Percentiles rank a stretch among this genome's conserved stretches.
These are phyloP conservation scores for Xylaria sp. DNA, from an alignment of 495 filamentous ascomycete species.

Conservation along the genomic window DNA sequence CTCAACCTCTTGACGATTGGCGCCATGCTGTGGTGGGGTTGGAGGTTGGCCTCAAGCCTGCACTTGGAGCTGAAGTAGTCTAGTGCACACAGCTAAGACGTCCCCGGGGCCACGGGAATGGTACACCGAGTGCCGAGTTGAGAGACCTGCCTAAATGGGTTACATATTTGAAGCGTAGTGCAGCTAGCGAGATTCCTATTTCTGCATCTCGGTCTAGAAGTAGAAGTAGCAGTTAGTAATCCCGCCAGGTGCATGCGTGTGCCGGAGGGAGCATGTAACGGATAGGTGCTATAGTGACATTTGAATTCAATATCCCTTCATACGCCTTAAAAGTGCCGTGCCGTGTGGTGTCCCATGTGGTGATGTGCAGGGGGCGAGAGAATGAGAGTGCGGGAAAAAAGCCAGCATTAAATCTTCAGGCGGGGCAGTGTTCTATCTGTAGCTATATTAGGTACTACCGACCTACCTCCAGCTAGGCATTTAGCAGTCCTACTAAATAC, in stretches of 20 bases:
- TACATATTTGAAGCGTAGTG: not conserved
- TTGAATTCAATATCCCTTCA: not conserved
- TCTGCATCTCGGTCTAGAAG: not conserved
- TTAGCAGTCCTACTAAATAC: too few relatives aligned
- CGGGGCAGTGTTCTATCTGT: too few relatives aligned
- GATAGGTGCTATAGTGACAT: not conserved
- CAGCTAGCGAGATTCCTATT: not conserved
- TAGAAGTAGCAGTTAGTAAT: not conserved
- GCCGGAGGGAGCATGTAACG: not conserved
- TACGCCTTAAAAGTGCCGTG: not conserved
- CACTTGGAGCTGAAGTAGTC: constrained; percentile 25
- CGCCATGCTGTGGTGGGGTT: constrained; percentile 59
- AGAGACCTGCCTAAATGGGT: not conserved
- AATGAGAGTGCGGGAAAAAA: not conserved
- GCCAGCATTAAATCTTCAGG: too few relatives aligned
- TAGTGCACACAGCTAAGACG: constrained; percentile 1
- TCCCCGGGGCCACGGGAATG: not conserved
- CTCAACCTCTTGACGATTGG: constrained; percentile 59
- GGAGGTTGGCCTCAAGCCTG: constrained; percentile 48
- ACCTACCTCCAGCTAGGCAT: too few relatives aligned
- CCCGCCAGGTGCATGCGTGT: not conserved
- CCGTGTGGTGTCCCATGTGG: not conserved
- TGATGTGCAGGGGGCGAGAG: not conserved
- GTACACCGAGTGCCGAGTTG: not conserved
- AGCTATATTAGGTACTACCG: too few relatives aligned